A percentile compares a stretch with the other conserved stretches of the same genome.
Conservation (phyloP, 2,329 filamentous ascomycete genomes). For the Graphilbum fragrans region DNA sequence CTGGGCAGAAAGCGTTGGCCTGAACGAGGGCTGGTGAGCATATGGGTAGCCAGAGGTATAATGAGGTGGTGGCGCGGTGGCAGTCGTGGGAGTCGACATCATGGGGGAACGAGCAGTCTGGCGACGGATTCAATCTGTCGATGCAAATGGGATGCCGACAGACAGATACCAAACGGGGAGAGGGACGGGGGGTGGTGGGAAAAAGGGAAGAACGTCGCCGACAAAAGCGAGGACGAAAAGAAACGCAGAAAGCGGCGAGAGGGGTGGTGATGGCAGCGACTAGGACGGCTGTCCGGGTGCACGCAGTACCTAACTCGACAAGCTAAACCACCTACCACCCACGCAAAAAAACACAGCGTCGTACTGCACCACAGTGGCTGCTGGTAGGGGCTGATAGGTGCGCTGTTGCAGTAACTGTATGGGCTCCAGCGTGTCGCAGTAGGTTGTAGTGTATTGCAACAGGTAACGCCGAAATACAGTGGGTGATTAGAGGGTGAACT, state of each 20-base stretch:
- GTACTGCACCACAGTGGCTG: no score
- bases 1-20: constrained; percentile 22
- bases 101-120: constrained; percentile 2
- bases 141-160: background rate
- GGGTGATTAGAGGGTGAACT: no score
- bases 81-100: constrained; percentile 77
- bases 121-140: background rate
- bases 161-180: background rate
- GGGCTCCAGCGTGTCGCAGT: no score
- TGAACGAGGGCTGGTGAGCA: constrained; percentile 29
- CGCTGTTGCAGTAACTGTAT: no score
- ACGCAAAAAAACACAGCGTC: no score
- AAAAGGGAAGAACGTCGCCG: background rate
- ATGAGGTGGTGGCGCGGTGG: constrained; percentile 59
- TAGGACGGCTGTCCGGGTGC: background rate
- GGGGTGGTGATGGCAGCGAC: background rate
- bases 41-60: constrained; percentile 56
- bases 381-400: no score
- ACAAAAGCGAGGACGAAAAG: constrained; percentile 2
- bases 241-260: constrained; percentile 2
- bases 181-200: background rate
- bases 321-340: no score
- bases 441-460: no score
- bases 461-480: no score
- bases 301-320: no score